Base-by-base conservation (phyloP, 441 rosid species). In the Sinapis alba region DNA sequence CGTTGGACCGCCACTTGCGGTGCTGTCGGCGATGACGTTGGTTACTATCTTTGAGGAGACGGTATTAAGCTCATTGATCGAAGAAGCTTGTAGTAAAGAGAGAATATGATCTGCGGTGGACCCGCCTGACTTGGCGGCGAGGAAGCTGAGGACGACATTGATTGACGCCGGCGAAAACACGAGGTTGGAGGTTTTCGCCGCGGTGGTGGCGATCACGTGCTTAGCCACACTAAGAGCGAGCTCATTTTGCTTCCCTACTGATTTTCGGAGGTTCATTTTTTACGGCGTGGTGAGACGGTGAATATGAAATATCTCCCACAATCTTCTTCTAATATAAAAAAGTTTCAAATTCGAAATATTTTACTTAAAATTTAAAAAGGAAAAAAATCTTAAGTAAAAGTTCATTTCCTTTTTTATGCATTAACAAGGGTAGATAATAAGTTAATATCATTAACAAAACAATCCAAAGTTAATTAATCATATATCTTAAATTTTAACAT, bases 111-210 rank as follows among this genome's bases (percentile, higher is more conserved):
- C 84, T 3, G 38, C 82, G 8, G 87, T 43, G n/a, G 19, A 1
- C 7, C 91, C 92, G 47, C 72, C 74, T 34, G 84, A 83, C 1
- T 86, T 88, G 63, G 92, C 80, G 28, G 94, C 87, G 70, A 91
- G 76, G 62, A 87, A 69, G 80, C 91, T 78, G 24, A 93, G 88
- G 36, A 89, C 73, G 36, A 85, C 87, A 64, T 83, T 85, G 79
- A 89, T 78, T 57, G 90, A 88, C 59, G 86, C 84, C 34, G 98
- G 98, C 24, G 94, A 88, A 79, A 87, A 85, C 62, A 89, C 89
- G 1, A 82, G 72, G 86, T 89, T 87, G 15, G 81, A 77, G 59
- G 53, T 75, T 69, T 82, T 80, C 0, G 65, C 58, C 71, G 84
- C 78, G 54, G 77, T 81, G 10, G 77, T 68, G n/a, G 66, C 74